Evolutionary conservation across 257 asterid genomes (phyloP).

Genomic region (Gentiana dahurica): DNA sequence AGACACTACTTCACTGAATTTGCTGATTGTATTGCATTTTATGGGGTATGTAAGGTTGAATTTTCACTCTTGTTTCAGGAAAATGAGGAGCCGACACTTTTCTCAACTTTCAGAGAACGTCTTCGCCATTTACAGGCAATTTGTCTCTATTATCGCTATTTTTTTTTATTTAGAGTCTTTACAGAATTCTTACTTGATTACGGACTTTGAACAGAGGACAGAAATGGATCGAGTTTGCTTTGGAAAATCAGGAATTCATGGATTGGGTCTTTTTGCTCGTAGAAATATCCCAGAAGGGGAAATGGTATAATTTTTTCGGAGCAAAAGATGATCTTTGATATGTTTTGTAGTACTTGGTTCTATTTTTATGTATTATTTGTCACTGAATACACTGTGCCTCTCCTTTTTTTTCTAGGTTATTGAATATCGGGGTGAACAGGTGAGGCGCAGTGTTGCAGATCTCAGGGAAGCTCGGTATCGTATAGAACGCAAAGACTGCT

Average conservation of each 20-base stretch:
- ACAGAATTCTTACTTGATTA: constrained; percentile 3
- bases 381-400: neutral
- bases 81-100: constrained; percentile 49
- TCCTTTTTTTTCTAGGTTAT: constrained; percentile 52
- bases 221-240: constrained; percentile 89
- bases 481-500: constrained; percentile 85
- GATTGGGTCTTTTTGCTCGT: constrained; percentile 97
- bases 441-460: constrained; percentile 91
- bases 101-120: constrained; percentile 79
- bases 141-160: constrained; percentile 1
- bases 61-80: constrained; percentile 39
- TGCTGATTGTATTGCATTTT: neutral
- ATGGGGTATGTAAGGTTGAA: constrained; percentile 3
- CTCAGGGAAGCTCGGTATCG: constrained; percentile 87
- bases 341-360: neutral
- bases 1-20: constrained; percentile 7
- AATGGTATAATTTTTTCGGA: constrained; percentile 37
- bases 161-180: constrained; percentile 5
- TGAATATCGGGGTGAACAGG: constrained; percentile 98
- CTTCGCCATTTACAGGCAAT: constrained; percentile 91
- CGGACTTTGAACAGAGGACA: constrained; percentile 41
- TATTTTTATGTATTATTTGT: neutral
- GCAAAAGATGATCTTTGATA: too few species aligned
- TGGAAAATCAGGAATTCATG: constrained; percentile 90
- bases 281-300: constrained; percentile 85